A percentile compares a stretch with the other conserved stretches of the same genome.
phyloP scores from a whole-genome alignment of 2,329 filamentous ascomycete genomes.

The Curvularia eragrostidis region DNA sequence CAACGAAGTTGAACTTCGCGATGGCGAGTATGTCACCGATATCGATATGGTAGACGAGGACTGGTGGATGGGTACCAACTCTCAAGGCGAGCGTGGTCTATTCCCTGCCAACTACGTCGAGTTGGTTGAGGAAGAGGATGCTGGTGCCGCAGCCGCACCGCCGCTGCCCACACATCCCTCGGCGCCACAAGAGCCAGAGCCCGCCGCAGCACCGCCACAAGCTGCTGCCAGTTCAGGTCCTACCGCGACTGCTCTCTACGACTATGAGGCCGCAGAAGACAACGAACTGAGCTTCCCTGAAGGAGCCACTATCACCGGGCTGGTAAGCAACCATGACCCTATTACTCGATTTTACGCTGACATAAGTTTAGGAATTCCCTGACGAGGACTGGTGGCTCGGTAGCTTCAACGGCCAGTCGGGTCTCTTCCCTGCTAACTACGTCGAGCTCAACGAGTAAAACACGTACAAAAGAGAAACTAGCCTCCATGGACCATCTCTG shows the following conservation, averaged over 20 bases:
- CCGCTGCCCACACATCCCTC: constrained; percentile 52
- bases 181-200: constrained; percentile 45
- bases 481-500: constrained; percentile 2
- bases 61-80: constrained; percentile 98
- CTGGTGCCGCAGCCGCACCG: constrained; percentile 43
- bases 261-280: constrained; percentile 96
- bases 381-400: constrained; percentile 99
- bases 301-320: constrained; percentile 77
- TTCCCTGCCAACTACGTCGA: constrained; percentile 99
- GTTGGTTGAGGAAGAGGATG: constrained; percentile 67
- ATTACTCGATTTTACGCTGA: constrained; percentile 20
- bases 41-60: constrained; percentile 98
- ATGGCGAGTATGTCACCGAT: constrained; percentile 86
- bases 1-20: constrained; percentile 89
- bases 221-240: constrained; percentile 58
- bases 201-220: constrained; percentile 41
- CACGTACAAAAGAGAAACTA: constrained; percentile 3
- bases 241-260: constrained; percentile 86
- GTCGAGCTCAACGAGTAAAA: constrained; percentile 48
- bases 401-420: constrained; percentile 76
- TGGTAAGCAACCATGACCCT: constrained; percentile 63
- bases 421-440: constrained; percentile 74
- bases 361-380: constrained; percentile 76
- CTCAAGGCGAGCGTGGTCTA: constrained; percentile 80
- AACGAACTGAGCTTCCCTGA: constrained; percentile 89